Evolutionary conservation across 805 yeast species (phyloP).

Genomic region (Yamadazyma paraphyllophila): DNA sequence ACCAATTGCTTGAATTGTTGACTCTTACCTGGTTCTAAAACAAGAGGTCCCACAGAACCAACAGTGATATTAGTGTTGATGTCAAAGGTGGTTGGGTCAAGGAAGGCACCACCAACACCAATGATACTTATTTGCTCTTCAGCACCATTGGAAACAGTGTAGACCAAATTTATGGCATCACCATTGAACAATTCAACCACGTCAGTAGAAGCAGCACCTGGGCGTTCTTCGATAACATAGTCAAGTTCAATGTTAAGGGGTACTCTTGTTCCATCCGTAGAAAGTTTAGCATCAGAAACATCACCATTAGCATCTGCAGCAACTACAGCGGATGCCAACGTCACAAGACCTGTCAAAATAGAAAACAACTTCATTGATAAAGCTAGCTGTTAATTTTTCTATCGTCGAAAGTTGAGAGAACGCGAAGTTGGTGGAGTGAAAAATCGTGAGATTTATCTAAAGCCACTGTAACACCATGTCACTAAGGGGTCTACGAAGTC

Average conservation of each 20-base stretch:
- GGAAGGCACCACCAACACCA: slow-evolving; percentile 69
- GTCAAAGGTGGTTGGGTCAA: slow-evolving; percentile 52
- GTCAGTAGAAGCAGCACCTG: slow-evolving; percentile 35
- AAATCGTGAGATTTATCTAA: background rate
- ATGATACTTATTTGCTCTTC: slow-evolving; percentile 54
- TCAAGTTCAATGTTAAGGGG: slow-evolving; percentile 17
- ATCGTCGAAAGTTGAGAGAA: background rate
- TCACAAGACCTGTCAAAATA: slow-evolving; percentile 13
- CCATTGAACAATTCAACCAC: slow-evolving; percentile 48
- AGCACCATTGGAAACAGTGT: slow-evolving; percentile 55
- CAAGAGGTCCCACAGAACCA: slow-evolving; percentile 59
- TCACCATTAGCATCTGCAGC: slow-evolving; percentile 9
- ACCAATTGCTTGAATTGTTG: slow-evolving; percentile 56
- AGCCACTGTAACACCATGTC: background rate
- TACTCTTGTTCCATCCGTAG: slow-evolving; percentile 3
- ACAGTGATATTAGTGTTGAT: slow-evolving; percentile 61
- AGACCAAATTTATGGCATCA: slow-evolving; percentile 51
- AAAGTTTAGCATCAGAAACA: background rate
- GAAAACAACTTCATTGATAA: slow-evolving; percentile 16
- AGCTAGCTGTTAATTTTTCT: slow-evolving; percentile 1
- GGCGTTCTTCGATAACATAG: slow-evolving; percentile 48
- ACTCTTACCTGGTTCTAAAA: slow-evolving; percentile 48
- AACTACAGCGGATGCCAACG: slow-evolving; percentile 6
- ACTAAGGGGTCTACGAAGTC: background rate
- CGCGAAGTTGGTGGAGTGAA: slow-evolving; percentile 1